A percentile compares a stretch with the other conserved stretches of the same genome.
phyloP scores from a whole-genome alignment of 2,329 filamentous ascomycete species.

The Ophiostoma tasmaniense region DNA sequence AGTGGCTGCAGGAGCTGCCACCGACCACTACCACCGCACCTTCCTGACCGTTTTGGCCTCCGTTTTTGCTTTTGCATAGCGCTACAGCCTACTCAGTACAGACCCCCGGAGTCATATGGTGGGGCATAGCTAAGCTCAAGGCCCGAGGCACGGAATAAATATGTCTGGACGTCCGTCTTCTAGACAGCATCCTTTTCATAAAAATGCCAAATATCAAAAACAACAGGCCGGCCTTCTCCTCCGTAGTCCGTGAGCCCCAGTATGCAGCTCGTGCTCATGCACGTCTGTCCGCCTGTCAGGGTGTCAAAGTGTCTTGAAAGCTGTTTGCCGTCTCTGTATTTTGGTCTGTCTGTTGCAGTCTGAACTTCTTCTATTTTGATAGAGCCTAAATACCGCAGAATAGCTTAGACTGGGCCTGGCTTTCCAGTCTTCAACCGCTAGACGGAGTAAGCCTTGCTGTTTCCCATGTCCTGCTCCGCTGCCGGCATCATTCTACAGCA shows the following conservation, averaged over 20 bases:
- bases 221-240: background rate
- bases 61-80: background rate
- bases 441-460: background rate
- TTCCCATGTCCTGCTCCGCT: background rate
- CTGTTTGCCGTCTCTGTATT: too few relatives aligned
- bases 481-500: background rate
- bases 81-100: background rate
- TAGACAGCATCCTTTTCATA: too few relatives aligned
- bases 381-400: slow-evolving; percentile 8
- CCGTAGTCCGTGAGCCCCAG: background rate
- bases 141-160: slow-evolving; percentile 2
- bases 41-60: background rate
- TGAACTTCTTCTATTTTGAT: background rate
- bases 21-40: background rate
- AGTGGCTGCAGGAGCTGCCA: background rate
- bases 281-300: background rate
- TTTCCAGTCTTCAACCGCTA: background rate
- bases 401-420: background rate
- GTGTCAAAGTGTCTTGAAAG: background rate
- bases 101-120: background rate
- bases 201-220: background rate
- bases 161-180: background rate
- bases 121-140: background rate
- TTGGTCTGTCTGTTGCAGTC: too few relatives aligned
- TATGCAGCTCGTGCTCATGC: background rate